A percentile compares a stretch with the other conserved stretches of the same genome.
phyloP scores from a whole-genome alignment of 2,329 filamentous ascomycete genomes.

The Hymenoscyphus repandus region DNA sequence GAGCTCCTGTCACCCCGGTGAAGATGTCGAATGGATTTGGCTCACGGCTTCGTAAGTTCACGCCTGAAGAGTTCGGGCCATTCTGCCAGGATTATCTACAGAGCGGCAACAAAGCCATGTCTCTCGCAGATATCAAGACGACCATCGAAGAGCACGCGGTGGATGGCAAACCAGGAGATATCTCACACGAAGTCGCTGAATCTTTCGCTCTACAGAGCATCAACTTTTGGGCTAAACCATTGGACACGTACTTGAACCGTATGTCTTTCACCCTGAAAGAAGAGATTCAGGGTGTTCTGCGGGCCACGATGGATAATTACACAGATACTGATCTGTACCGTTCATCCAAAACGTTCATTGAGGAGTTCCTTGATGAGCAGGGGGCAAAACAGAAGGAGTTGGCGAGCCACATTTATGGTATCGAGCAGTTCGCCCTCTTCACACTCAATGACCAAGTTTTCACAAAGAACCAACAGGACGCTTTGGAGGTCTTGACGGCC shows the following conservation, averaged over 20 bases:
- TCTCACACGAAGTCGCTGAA: conserved; percentile 56
- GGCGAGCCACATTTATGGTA: conserved; percentile 9
- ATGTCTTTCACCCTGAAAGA: conserved; percentile 44
- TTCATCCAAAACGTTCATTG: conserved; percentile 6
- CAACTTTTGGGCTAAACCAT: conserved; percentile 50
- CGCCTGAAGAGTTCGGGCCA: conserved; percentile 3
- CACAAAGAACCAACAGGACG: conserved; percentile 39
- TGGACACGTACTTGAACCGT: conserved; percentile 38
- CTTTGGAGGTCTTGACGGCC: conserved; percentile 41
- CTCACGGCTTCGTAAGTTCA: neutral
- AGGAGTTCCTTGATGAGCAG: conserved; percentile 9
- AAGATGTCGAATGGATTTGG: too few species aligned
- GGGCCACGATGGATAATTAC: conserved; percentile 6
- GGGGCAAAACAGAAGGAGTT: conserved; percentile 1
- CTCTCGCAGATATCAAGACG: conserved; percentile 40
- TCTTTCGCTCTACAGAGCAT: conserved; percentile 53
- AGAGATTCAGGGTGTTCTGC: conserved; percentile 26
- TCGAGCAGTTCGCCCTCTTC: conserved; percentile 13
- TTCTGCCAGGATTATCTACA: conserved; percentile 9
- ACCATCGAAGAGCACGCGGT: conserved; percentile 50
- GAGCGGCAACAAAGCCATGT: conserved; percentile 5
- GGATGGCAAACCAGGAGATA: conserved; percentile 54
- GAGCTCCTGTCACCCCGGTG: too few species aligned
- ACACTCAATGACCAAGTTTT: conserved; percentile 34
- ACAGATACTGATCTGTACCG: conserved; percentile 14